Percentiles rank a stretch among this genome's conserved stretches.
Evolutionary conservation across 2,329 filamentous ascomycete species (phyloP).

Genomic region (Botryosphaeria dothidea): DNA sequence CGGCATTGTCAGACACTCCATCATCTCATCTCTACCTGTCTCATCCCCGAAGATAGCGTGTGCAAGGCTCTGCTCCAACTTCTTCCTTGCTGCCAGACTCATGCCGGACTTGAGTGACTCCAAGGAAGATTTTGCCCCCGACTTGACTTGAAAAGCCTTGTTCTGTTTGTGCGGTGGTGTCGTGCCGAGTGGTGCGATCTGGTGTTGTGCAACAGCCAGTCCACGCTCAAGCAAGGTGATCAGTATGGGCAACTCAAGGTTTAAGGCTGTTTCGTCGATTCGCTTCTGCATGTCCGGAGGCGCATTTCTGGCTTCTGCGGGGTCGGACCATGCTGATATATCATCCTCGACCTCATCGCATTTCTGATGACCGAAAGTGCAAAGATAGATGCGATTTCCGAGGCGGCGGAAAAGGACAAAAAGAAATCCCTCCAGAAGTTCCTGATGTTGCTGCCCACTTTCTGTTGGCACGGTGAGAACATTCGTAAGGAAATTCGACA

Average conservation of each 20-base stretch:
- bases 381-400: constrained; percentile 40
- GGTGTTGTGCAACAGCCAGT: constrained; percentile 39
- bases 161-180: not conserved
- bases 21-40: constrained; percentile 40
- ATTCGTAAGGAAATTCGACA: constrained; percentile 34
- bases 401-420: constrained; percentile 43
- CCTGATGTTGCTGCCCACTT: constrained; percentile 35
- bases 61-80: constrained; percentile 48
- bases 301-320: not conserved
- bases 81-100: constrained; percentile 39
- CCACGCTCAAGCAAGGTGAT: constrained; percentile 42
- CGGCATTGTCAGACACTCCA: constrained; percentile 45
- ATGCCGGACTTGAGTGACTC: constrained; percentile 34
- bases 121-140: not conserved
- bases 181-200: constrained; percentile 27
- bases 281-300: constrained; percentile 18
- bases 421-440: constrained; percentile 47
- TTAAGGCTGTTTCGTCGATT: constrained; percentile 20
- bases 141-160: not conserved
- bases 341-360: constrained; percentile 30
- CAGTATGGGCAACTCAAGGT: constrained; percentile 44
- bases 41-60: constrained; percentile 43
- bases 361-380: constrained; percentile 39
- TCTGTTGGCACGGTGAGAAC: constrained; percentile 40
- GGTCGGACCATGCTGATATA: constrained; percentile 24